Evolutionary conservation across 768 basidiomycete genomes (phyloP), one percentile per base, ranked within the genome.

Genomic region (Leucosporidium scottii): DNA sequence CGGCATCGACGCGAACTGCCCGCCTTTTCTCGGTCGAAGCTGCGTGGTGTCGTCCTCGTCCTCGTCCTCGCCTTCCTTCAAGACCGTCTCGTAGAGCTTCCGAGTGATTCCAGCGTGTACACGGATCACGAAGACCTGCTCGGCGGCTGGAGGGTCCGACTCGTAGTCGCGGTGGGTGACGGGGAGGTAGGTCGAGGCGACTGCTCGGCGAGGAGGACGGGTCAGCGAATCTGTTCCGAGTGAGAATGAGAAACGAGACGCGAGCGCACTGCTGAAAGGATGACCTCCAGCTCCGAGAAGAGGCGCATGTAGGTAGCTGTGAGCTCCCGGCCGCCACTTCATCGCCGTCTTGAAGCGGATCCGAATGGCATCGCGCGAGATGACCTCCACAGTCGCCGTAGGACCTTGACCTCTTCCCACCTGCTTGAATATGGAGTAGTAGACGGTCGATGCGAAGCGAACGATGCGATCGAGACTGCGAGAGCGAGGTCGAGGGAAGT

Each of bases 281-380:
- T 69, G 68, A 1, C 68, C 68, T 34, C 68, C 68, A 1, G 49
- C 68, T 23, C 65, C 68, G 60, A 69, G 36, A 1, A 56, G 28
- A 7, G 68, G 68, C 1, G 53, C 53, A 31, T 69, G 68, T 1
- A 69, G 61, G 60, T 64, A 69, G 23, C 60, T 58, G 30, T 69
- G 68, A 7, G 44, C 34, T 58, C 53, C 66, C 1, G 68, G 68
- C 4, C 8, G 30, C 68, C 68, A 69, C 7, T n/a, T 25, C 28
- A 30, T 49, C 15, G 50, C 39, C 1, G 49, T 65, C 55, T 34
- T 28, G 49, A 65, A n/a, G 13, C 23, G 21, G 3, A 69, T 28
- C 30, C 54, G 61, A 17, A 69, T 20, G 2, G 51, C 30, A 25
- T 65, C 56, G 9, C 51, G 15, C 17, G 56, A 44, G n/a, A 69